These are phyloP conservation scores for Silene uniflora DNA, from an alignment of 148 eudicot species.

Conservation along the genomic window DNA sequence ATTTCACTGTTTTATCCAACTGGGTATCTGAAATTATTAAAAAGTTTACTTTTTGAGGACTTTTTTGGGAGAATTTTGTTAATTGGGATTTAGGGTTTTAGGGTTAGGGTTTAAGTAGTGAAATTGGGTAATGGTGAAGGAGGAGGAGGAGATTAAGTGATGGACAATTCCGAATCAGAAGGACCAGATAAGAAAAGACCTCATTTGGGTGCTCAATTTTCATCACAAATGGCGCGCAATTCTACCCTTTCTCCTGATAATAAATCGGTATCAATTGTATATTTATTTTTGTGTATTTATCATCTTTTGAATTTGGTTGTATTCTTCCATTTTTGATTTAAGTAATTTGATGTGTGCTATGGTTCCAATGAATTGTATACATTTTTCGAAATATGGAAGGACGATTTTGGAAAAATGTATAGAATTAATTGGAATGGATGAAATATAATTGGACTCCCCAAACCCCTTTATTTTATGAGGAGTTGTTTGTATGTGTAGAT, in stretches of 20 bases:
- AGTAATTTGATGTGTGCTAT: not conserved
- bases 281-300: not conserved
- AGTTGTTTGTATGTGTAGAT: not conserved
- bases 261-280: slow-evolving; percentile 36
- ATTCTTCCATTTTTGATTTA: not conserved
- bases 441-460: not conserved
- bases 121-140: slow-evolving; percentile 24
- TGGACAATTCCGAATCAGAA: slow-evolving; percentile 55
- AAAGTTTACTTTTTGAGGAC: not conserved
- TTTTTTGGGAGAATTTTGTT: not conserved
- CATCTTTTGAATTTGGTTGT: not conserved
- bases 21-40: not conserved
- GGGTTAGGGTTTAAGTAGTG: slow-evolving; percentile 21
- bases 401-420: too few species aligned
- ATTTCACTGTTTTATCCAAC: slow-evolving; percentile 2
- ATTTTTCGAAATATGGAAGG: too few species aligned
- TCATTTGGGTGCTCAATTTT: slow-evolving; percentile 38
- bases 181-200: slow-evolving; percentile 65
- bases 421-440: too few species aligned
- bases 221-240: slow-evolving; percentile 68
- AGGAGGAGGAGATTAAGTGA: slow-evolving; percentile 33
- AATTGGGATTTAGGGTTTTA: slow-evolving; percentile 2
- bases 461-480: too few species aligned
- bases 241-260: slow-evolving; percentile 54
- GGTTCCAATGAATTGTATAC: too few species aligned